These are phyloP conservation scores for Aspergillus unguis DNA, from an alignment of 2,329 filamentous ascomycete genomes.

Conservation along the genomic window DNA sequence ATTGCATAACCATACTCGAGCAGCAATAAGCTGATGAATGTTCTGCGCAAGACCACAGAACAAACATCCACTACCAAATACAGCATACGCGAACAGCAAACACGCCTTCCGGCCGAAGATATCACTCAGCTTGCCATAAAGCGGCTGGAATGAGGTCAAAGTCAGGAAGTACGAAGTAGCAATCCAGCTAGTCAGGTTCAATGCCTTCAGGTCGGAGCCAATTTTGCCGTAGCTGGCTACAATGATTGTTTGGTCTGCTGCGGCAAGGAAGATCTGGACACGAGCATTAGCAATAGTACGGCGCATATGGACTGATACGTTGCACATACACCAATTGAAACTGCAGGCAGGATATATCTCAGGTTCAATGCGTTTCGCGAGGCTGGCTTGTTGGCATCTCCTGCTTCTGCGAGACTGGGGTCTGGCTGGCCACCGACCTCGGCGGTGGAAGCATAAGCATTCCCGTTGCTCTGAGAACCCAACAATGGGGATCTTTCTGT, in stretches of 20 bases:
- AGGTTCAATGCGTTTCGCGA: slow-evolving; percentile 51
- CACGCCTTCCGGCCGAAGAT: slow-evolving; percentile 57
- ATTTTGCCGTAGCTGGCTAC: slow-evolving; percentile 76
- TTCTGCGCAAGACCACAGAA: slow-evolving; percentile 58
- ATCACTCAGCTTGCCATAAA: slow-evolving; percentile 60
- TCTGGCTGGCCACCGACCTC: slow-evolving; percentile 19
- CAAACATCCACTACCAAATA: slow-evolving; percentile 52
- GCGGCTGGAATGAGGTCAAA: slow-evolving; percentile 69
- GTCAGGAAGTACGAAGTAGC: slow-evolving; percentile 69
- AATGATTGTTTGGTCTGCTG: slow-evolving; percentile 73
- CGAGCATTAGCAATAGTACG: slow-evolving; percentile 11
- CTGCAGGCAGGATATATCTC: slow-evolving; percentile 58
- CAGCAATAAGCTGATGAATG: slow-evolving; percentile 64
- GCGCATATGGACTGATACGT: neutral
- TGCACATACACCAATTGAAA: slow-evolving; percentile 57
- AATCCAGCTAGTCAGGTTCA: slow-evolving; percentile 74
- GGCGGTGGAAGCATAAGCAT: slow-evolving; percentile 20
- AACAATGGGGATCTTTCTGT: slow-evolving; percentile 49
- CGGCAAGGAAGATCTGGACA: slow-evolving; percentile 65
- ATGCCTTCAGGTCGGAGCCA: slow-evolving; percentile 68
- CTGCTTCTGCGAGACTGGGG: slow-evolving; percentile 17
- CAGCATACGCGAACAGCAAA: slow-evolving; percentile 50
- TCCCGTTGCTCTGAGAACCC: slow-evolving; percentile 27
- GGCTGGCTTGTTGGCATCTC: slow-evolving; percentile 26
- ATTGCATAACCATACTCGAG: slow-evolving; percentile 43